Conservation (phyloP, 116 monocot genomes). For the Dioscorea cayenensis region DNA sequence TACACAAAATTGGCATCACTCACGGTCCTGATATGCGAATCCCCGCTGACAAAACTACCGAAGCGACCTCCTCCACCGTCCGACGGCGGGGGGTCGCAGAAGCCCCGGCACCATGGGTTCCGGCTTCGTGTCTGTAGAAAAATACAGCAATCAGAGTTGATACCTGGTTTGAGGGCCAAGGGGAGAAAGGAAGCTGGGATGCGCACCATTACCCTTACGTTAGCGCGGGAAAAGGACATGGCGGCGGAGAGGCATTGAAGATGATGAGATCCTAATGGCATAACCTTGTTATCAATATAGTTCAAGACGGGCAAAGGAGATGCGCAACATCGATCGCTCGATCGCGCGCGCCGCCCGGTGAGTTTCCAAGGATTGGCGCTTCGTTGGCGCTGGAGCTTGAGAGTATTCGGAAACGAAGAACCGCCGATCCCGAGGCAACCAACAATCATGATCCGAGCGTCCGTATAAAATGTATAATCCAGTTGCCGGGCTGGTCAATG, state of each 20-base stretch:
- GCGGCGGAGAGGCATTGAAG: background rate
- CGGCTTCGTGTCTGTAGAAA: background rate
- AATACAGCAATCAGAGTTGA: background rate
- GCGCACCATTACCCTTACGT: background rate
- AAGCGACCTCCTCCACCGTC: background rate
- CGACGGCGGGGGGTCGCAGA: slow-evolving; percentile 6
- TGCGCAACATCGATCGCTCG: background rate
- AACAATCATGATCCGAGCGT: no score
- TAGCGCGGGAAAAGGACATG: background rate
- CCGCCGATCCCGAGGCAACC: no score
- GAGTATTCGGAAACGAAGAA: no score
- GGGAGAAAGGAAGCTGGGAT: background rate
- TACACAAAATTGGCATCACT: background rate
- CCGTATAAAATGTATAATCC: no score
- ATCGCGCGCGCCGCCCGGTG: background rate
- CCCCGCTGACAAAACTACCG: slow-evolving; percentile 4
- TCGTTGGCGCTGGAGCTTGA: no score
- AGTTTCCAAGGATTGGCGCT: background rate
- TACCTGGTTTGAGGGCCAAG: background rate
- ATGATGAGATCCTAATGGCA: background rate
- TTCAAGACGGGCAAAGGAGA: background rate
- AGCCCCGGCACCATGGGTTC: slow-evolving; percentile 2
- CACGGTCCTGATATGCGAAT: slow-evolving; percentile 3
- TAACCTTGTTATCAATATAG: background rate
- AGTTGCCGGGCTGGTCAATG: no score